Conservation (phyloP, 176 grass and related monocot species). For the Stipa capillata region DNA sequence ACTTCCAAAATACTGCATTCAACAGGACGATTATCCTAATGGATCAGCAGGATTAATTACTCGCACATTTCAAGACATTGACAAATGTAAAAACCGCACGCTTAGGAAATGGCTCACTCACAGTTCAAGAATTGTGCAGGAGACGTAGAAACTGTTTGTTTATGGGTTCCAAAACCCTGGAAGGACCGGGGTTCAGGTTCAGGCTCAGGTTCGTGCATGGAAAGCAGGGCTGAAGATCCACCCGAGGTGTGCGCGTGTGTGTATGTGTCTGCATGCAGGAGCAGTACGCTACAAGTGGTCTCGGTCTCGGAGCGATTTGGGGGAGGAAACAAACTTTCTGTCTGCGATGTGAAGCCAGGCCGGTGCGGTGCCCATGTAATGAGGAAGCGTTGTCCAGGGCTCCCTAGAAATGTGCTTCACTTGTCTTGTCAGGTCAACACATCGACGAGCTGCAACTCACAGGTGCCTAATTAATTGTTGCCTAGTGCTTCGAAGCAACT, state of each 20-base stretch:
- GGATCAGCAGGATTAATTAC: background rate
- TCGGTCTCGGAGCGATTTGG: constrained; percentile 24
- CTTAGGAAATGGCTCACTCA: constrained; percentile 32
- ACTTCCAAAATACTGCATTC: constrained; percentile 8
- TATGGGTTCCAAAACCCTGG: constrained; percentile 50
- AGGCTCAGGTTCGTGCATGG: background rate
- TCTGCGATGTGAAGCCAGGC: constrained; percentile 14
- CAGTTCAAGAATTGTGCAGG: background rate
- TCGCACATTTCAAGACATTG: constrained; percentile 3
- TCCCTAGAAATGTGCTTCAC: constrained; percentile 36
- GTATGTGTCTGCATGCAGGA: background rate
- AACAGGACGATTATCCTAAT: background rate
- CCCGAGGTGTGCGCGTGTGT: background rate
- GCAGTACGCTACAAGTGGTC: background rate
- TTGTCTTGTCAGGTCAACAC: constrained; percentile 37
- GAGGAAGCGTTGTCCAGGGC: constrained; percentile 22
- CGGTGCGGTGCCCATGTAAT: constrained; percentile 29
- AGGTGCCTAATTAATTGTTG: background rate
- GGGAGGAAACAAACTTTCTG: constrained; percentile 36
- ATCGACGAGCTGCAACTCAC: background rate
- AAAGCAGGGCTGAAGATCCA: constrained; percentile 18
- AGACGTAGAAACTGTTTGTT: background rate
- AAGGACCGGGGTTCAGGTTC: background rate
- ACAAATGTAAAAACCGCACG: background rate
- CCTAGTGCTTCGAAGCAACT: background rate